A percentile compares a stretch with the other conserved stretches of the same genome.
These are phyloP conservation scores for Cairneyella variabilis DNA, from an alignment of 495 filamentous ascomycete genomes.

Conservation along the genomic window DNA sequence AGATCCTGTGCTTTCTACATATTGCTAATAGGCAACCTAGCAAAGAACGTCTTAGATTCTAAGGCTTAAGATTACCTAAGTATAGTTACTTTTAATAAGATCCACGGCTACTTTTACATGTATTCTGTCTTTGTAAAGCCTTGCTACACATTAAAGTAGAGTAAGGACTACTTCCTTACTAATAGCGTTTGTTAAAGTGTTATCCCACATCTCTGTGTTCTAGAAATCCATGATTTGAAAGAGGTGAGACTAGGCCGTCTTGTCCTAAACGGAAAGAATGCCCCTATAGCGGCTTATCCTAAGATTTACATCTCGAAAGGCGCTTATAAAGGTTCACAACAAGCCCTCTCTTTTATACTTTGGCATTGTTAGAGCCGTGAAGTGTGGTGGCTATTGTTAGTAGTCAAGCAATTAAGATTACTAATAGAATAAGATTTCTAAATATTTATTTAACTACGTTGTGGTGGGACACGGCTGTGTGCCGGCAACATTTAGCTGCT, in stretches of 20 bases:
- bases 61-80: constrained; percentile 14
- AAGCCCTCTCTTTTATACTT: constrained; percentile 5
- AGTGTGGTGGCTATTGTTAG: too few species aligned
- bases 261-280: constrained; percentile 4
- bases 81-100: constrained; percentile 7
- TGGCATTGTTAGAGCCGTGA: too few species aligned
- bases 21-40: constrained; percentile 2
- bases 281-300: constrained; percentile 1
- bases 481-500: background rate
- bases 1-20: constrained; percentile 7
- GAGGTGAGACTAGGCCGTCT: constrained; percentile 9
- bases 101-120: constrained; percentile 2
- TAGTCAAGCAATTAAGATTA: constrained; percentile 1
- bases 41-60: constrained; percentile 2
- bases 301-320: constrained; percentile 4
- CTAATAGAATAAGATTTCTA: background rate
- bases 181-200: constrained; percentile 5
- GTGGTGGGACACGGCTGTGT: background rate
- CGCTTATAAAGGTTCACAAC: background rate
- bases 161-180: constrained; percentile 13
- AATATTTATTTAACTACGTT: background rate
- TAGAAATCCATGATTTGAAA: constrained; percentile 7
- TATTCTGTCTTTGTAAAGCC: constrained; percentile 7
- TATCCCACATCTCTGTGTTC: constrained; percentile 6
- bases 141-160: constrained; percentile 11